Conservation (phyloP, 306 rosid species). For the Oemleria cerasiformis region DNA sequence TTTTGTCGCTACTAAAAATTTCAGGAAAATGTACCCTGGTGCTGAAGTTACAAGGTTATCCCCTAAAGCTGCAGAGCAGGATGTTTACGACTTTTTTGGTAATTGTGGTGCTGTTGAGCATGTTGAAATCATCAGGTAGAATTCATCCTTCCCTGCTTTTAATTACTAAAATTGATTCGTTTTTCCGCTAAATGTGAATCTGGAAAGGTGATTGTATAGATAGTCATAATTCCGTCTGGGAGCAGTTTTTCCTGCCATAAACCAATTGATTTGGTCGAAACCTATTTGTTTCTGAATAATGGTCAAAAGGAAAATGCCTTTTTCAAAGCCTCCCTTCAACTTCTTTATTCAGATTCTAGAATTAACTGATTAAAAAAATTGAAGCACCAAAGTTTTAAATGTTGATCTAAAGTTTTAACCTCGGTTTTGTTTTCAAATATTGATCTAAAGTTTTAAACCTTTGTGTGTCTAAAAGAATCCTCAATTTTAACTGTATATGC, state of each 20-base stretch:
- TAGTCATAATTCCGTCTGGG: background rate
- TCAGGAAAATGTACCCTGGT: constrained; percentile 49
- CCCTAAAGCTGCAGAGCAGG: constrained; percentile 65
- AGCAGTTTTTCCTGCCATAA: background rate
- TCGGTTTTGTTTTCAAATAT: no score
- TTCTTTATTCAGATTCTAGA: background rate
- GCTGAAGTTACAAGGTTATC: constrained; percentile 77
- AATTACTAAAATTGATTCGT: constrained; percentile 21
- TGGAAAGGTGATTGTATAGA: background rate
- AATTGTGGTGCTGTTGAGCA: constrained; percentile 76
- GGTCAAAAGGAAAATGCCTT: constrained; percentile 5
- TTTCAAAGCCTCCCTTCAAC: background rate
- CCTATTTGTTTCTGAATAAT: background rate
- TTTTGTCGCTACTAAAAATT: constrained; percentile 2
- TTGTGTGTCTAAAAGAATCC: no score
- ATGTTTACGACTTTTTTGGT: constrained; percentile 62
- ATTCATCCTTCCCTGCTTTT: constrained; percentile 24
- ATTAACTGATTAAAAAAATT: background rate
- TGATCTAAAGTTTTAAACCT: no score
- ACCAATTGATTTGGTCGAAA: background rate
- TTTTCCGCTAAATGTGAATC: background rate
- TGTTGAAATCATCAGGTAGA: constrained; percentile 72
- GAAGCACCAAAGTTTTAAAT: no score
- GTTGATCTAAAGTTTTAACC: no score
- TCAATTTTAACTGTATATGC: no score